A percentile compares a stretch with the other conserved stretches of the same genome.
These are phyloP conservation scores for Tetracentron sinense DNA, from an alignment of 164 flowering plant genomes.

Conservation along the genomic window DNA sequence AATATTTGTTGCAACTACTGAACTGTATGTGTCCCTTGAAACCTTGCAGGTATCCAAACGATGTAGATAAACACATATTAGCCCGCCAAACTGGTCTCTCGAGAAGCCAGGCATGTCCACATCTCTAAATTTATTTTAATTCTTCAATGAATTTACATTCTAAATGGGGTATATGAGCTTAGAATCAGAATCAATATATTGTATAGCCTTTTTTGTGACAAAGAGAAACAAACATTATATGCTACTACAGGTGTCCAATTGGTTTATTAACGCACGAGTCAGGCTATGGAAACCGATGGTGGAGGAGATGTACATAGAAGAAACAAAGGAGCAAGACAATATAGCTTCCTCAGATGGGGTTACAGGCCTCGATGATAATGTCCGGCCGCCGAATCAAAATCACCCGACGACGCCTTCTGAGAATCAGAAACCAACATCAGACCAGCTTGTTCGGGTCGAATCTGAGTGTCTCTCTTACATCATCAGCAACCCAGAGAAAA, in stretches of 20 bases:
- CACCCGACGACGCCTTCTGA: conserved; percentile 9
- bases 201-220: no score
- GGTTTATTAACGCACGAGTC: conserved; percentile 97
- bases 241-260: conserved; percentile 74
- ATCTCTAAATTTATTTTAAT: conserved; percentile 5
- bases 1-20: no score
- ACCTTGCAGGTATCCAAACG: conserved; percentile 81
- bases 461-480: conserved; percentile 76
- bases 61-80: conserved; percentile 89
- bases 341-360: conserved; percentile 33
- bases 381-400: conserved; percentile 21
- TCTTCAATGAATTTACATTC: conserved; percentile 16
- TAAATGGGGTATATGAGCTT: conserved; percentile 17
- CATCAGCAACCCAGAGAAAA: conserved; percentile 45
- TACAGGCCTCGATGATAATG: conserved; percentile 17
- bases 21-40: not conserved
- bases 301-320: conserved; percentile 94
- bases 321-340: conserved; percentile 60
- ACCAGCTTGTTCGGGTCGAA: conserved; percentile 54
- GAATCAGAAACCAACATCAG: conserved; percentile 63
- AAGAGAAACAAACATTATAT: not conserved
- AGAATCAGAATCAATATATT: no score
- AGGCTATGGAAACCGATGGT: conserved; percentile 99
- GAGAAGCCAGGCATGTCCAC: conserved; percentile 86
- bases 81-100: conserved; percentile 97